Evolutionary conservation across 2,329 filamentous ascomycete genomes (phyloP).

Genomic region (Colletotrichum truncatum): DNA sequence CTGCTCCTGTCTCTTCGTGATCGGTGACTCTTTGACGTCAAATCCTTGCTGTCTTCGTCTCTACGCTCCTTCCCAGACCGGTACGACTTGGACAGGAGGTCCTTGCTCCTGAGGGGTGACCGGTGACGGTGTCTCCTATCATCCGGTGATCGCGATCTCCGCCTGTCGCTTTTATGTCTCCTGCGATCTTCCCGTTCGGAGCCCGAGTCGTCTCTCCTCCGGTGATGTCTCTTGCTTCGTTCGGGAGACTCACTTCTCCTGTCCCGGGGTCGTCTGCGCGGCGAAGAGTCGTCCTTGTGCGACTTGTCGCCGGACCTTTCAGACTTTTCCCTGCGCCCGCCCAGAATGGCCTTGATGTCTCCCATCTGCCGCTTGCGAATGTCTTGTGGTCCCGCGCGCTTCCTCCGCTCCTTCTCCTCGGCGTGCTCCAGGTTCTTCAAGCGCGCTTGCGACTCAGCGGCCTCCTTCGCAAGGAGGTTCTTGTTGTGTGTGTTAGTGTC

Average conservation of each 20-base stretch:
- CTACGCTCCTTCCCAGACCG: slow-evolving; percentile 28
- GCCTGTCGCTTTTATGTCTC: slow-evolving; percentile 27
- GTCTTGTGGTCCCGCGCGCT: slow-evolving; percentile 57
- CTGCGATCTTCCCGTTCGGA: slow-evolving; percentile 22
- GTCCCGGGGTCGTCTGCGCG: slow-evolving; percentile 11
- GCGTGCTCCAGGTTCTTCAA: slow-evolving; percentile 68
- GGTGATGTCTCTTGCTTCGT: background rate
- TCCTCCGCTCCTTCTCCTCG: slow-evolving; percentile 54
- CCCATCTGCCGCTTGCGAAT: slow-evolving; percentile 67
- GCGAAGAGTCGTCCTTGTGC: background rate
- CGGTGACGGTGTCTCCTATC: slow-evolving; percentile 44
- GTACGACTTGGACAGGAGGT: slow-evolving; percentile 12
- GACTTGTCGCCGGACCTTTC: slow-evolving; percentile 24
- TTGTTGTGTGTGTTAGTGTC: slow-evolving; percentile 92
- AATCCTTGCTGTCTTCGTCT: slow-evolving; percentile 14
- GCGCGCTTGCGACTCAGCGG: slow-evolving; percentile 78
- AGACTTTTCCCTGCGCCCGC: slow-evolving; percentile 41
- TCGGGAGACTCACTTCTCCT: slow-evolving; percentile 27
- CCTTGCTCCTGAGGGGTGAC: slow-evolving; percentile 31
- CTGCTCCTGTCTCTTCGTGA: background rate
- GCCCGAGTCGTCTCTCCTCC: slow-evolving; percentile 16
- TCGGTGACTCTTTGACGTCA: background rate
- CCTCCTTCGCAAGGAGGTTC: slow-evolving; percentile 84
- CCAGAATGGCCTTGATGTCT: slow-evolving; percentile 67
- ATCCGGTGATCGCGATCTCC: slow-evolving; percentile 43